Base-by-base conservation (phyloP, 2,329 filamentous ascomycete species). In the Fonsecaea pedrosoi region DNA sequence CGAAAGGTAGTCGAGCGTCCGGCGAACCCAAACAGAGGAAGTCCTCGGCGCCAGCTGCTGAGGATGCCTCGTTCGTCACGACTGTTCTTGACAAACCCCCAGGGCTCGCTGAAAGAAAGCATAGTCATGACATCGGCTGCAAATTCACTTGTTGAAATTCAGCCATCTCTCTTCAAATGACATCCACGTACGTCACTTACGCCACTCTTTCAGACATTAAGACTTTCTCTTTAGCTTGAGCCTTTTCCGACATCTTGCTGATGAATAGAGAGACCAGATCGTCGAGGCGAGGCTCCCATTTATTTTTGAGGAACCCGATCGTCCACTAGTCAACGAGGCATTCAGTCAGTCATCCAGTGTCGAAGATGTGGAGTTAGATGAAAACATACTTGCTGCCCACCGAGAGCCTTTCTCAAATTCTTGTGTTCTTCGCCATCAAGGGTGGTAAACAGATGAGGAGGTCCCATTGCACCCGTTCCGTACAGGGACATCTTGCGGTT, bases 21-120 rank as follows among this genome's bases (percentile, higher is more conserved):
- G 8, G 37, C 55, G 8, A 58, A 58, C 4, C 55, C 55, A 25
- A 58, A 58, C 12, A 58, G 25, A 4, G 34, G 32, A 12, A 58
- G 55, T 30, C 55, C 55, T 42, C 42, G n/a, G 3, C 55, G 55
- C 55, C 55, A 58, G 38, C 15, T 58, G 15, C 21, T n/a, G n/a
- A 58, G 55, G 34, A 58, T 42, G 2, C 35, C 55, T 6, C 35
- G 35, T 13, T 42, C 55, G 12, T 58, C 55, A 25, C 55, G 55
- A 2, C 55, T 38, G 38, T 58, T 58, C 8, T 18, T 30, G n/a
- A 58, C 55, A 15, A 58, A 58, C 8, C 55, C 55, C 55, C 55
- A 58, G n/a, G 55, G 55, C 12, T 58, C 55, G 8, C 35, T 58
- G 55, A 58, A 58, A n/a, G 55, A 58, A 13, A 58, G n/a, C 55